Evolutionary conservation across 2,329 filamentous ascomycete genomes (phyloP), one percentile per base, ranked within the genome.

Genomic region (Sporothrix globosa): DNA sequence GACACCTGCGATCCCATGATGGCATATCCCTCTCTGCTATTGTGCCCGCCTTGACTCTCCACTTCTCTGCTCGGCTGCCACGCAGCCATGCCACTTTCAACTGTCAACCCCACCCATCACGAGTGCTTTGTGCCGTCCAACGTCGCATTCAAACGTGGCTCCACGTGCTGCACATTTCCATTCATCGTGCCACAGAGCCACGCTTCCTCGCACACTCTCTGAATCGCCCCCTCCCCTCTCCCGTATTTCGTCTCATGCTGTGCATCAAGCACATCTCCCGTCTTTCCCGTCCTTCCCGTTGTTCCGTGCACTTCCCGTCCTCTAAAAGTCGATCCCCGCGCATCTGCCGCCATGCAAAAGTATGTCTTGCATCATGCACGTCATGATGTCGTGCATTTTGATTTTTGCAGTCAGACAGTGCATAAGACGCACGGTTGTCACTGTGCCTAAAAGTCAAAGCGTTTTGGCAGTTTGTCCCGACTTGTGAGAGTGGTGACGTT

Each of bases 311-410:
- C 39, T 2, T 60, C 56, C 30, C 30, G 30, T 7, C n/a, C 19
- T 21, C n/a, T 9, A 21, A 11, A 44, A 61, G 56, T 61, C n/a
- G 10, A 17, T 61, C 34, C 34, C 54, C 9, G 9, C 19, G 21
- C 56, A 24, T 13, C 58, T 4, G 19, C 44, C 24, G 19, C 24
- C 4, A 4, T 34, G 34, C 24, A 44, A 50, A 50, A 65, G 19
- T 17, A 21, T 30, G 27, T 6, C 14, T 63, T 50, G 61, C 61
- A 65, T 65, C 6, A 41, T 67, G 65, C 50, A 54, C 65, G 50
- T 27, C 65, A 67, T 67, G 13, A 56, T 44, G 48, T n/a, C 19
- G 41, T 67, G 63, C 63, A 67, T 52, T 24, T 66, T 39, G 46
- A 17, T 63, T 21, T 21, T 53, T 34, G 27, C 7, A 6, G 0